phyloP scores from a whole-genome alignment of 2,329 filamentous ascomycete species.

The Alternaria novae-zelandiae region DNA sequence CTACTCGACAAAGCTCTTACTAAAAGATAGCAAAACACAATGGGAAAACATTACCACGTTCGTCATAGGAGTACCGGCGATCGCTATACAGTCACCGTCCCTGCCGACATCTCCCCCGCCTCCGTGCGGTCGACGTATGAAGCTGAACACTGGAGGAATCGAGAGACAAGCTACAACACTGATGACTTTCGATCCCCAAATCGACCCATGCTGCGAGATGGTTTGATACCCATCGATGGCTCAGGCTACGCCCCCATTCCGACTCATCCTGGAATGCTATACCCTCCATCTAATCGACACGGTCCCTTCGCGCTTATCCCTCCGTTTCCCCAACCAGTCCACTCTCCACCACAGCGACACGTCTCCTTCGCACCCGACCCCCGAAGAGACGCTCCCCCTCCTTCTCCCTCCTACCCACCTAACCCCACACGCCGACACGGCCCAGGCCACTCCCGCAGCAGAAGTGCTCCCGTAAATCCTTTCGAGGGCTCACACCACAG shows the following conservation, averaged over 20 bases:
- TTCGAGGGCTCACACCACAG: neutral
- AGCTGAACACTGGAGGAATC: neutral
- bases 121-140: neutral
- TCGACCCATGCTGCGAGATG: neutral
- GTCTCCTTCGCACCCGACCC: neutral
- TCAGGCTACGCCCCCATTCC: neutral
- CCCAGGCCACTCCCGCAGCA: neutral
- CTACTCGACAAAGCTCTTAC: neutral
- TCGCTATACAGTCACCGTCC: neutral
- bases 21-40: neutral
- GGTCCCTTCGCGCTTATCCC: too few relatives aligned
- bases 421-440: neutral
- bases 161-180: neutral
- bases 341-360: neutral
- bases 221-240: neutral
- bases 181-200: neutral
- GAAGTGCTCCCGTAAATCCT: neutral
- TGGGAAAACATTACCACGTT: neutral
- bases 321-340: neutral
- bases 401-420: neutral
- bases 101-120: neutral
- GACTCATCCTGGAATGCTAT: neutral
- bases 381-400: neutral
- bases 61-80: neutral
- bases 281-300: neutral